Conservation (phyloP, 208 protist species). For the Leishmania arabica region DNA sequence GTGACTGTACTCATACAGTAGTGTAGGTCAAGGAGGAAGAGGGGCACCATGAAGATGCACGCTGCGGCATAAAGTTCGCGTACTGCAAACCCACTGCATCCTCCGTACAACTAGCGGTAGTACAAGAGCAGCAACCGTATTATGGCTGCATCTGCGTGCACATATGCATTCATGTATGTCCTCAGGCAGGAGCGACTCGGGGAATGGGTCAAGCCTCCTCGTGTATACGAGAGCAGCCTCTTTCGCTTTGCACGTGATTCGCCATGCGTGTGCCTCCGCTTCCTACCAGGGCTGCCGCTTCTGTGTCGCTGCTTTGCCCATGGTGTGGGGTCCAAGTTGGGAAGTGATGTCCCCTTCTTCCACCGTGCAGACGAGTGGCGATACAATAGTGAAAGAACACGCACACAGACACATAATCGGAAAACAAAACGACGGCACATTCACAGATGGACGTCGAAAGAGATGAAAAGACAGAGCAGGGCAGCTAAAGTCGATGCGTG, state of each 20-base stretch:
- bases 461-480: not conserved
- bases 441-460: not conserved
- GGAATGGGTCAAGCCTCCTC: not conserved
- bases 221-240: not conserved
- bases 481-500: not conserved
- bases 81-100: not conserved
- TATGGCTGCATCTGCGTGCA: not conserved
- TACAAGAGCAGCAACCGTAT: not conserved
- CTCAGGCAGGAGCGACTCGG: not conserved
- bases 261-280: not conserved
- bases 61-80: not conserved
- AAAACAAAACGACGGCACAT: not conserved
- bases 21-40: not conserved
- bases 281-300: not conserved
- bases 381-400: not conserved
- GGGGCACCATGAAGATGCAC: not conserved
- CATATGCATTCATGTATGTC: not conserved
- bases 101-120: not conserved
- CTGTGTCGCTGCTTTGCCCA: not conserved
- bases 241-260: not conserved
- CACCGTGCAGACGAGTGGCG: not conserved
- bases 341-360: not conserved
- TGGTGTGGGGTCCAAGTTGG: not conserved
- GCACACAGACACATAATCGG: not conserved
- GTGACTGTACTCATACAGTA: not conserved